phyloP scores from a whole-genome alignment of 225 moss, liverwort and hornwort species.

The Climacium dendroides region DNA sequence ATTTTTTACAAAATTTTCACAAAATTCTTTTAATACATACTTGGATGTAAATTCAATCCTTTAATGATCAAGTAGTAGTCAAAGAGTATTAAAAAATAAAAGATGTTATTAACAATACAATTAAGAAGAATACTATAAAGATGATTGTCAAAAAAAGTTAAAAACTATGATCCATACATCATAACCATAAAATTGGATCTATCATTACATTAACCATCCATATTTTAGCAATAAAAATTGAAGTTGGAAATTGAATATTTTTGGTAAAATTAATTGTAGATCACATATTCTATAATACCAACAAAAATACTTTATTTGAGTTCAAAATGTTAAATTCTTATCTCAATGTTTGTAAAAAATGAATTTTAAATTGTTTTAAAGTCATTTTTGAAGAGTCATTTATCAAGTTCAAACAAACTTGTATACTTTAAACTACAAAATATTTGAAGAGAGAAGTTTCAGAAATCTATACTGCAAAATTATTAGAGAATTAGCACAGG shows the following conservation, averaged over 20 bases:
- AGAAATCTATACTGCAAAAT: background rate
- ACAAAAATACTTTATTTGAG: background rate
- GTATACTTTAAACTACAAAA: background rate
- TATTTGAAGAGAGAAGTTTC: background rate
- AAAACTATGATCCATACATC: background rate
- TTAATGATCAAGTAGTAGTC: background rate
- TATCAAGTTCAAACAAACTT: background rate
- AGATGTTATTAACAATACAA: background rate
- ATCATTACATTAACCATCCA: background rate
- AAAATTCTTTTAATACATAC: background rate
- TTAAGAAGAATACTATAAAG: background rate
- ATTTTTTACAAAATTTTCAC: background rate
- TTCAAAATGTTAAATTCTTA: background rate
- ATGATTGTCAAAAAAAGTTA: background rate
- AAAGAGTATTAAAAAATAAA: background rate
- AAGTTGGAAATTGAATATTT: background rate
- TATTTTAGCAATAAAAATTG: background rate
- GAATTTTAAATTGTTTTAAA: background rate
- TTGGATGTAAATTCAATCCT: background rate
- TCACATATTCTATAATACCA: background rate
- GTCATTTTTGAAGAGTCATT: background rate
- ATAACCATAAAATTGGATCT: background rate
- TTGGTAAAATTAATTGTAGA: background rate
- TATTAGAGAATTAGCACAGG: background rate
- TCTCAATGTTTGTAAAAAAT: background rate